Percentiles rank a stretch among this genome's conserved stretches.
Conservation (phyloP, 345 rosid genomes). For the Cardamine occulta region DNA sequence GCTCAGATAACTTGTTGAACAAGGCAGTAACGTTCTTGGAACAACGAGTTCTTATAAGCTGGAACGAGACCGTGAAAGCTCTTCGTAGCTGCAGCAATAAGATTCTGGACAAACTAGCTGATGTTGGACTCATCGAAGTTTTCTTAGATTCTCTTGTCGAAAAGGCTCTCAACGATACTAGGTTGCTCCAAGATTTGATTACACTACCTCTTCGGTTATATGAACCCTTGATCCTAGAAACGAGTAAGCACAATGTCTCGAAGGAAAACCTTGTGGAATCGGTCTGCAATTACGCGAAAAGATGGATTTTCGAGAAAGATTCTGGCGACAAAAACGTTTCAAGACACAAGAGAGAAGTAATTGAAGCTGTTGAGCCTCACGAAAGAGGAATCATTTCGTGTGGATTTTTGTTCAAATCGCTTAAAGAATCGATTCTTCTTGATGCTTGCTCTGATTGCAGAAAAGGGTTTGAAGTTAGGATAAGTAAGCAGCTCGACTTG, state of each 20-base stretch:
- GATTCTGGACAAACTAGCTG: conserved; percentile 45
- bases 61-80: conserved; percentile 76
- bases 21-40: conserved; percentile 54
- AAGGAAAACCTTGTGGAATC: conserved; percentile 55
- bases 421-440: conserved; percentile 51
- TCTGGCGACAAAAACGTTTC: conserved; percentile 37
- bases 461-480: conserved; percentile 70
- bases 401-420: conserved; percentile 60
- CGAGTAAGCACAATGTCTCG: conserved; percentile 50
- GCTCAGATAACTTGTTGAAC: conserved; percentile 60
- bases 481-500: conserved; percentile 73
- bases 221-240: conserved; percentile 47
- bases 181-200: conserved; percentile 60
- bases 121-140: conserved; percentile 56
- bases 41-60: conserved; percentile 61
- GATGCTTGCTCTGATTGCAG: conserved; percentile 61
- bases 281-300: conserved; percentile 56
- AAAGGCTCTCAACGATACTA: conserved; percentile 56
- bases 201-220: conserved; percentile 61
- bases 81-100: conserved; percentile 46
- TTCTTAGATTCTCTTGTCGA: conserved; percentile 62
- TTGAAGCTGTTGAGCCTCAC: conserved; percentile 70
- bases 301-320: conserved; percentile 50
- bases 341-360: conserved; percentile 51
- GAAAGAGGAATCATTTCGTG: conserved; percentile 61